A percentile compares a stretch with the other conserved stretches of the same genome.
Evolutionary conservation across 192 early-diverging fungal genomes (phyloP).

Genomic region (Entomortierella chlamydospora): DNA sequence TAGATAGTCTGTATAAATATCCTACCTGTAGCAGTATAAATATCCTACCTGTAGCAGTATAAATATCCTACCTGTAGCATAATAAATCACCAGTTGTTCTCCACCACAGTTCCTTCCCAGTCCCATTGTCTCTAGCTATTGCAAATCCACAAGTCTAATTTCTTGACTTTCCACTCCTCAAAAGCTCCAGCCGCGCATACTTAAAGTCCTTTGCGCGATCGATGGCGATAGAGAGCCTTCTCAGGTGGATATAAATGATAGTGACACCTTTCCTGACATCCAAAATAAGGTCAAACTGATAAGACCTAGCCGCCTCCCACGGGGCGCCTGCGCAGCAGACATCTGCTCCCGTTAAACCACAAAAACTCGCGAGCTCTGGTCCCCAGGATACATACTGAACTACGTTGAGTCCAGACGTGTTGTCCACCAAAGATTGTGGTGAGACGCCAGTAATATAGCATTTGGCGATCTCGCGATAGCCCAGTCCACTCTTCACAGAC

Average conservation of each 20-base stretch:
- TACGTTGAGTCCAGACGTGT: constrained; percentile 32
- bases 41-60: no score
- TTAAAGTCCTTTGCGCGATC: constrained; percentile 30
- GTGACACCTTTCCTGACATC: constrained; percentile 8
- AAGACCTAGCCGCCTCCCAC: background rate
- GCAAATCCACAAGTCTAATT: constrained; percentile 8
- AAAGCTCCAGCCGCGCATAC: constrained; percentile 10
- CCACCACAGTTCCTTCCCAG: no score
- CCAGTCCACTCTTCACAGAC: constrained; percentile 41
- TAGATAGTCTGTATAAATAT: no score
- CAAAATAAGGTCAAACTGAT: constrained; percentile 10
- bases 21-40: no score
- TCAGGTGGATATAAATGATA: constrained; percentile 16
- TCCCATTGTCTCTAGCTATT: background rate
- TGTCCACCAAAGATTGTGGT: constrained; percentile 33
- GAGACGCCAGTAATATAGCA: constrained; percentile 37
- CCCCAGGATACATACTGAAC: constrained; percentile 29
- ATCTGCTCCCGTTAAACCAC: constrained; percentile 35
- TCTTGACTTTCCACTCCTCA: background rate
- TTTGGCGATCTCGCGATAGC: constrained; percentile 14
- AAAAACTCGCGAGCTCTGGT: constrained; percentile 19
- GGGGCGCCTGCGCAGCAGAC: constrained; percentile 32
- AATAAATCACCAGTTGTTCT: no score
- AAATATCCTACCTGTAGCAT: no score
- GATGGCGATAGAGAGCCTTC: constrained; percentile 14